phyloP scores from a whole-genome alignment of 306 rosid species.

The Gleditsia sinensis region DNA sequence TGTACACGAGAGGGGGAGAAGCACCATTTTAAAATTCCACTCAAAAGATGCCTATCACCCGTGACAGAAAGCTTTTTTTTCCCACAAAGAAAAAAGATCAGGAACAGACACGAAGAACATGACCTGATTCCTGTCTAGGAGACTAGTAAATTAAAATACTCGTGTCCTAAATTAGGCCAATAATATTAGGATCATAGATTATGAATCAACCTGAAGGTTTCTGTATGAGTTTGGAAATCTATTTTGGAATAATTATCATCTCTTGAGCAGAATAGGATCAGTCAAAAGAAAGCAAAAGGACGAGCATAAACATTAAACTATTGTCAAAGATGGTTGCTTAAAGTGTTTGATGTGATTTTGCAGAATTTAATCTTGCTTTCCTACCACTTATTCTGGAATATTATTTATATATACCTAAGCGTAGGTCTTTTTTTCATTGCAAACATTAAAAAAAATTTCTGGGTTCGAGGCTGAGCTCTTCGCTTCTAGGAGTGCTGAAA shows the following conservation, averaged over 20 bases:
- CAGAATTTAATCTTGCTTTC: conserved; percentile 91
- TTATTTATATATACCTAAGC: conserved; percentile 38
- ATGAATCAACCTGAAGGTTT: conserved; percentile 33
- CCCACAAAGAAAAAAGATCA: background rate
- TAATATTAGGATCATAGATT: conserved; percentile 23
- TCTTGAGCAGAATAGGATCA: conserved; percentile 39
- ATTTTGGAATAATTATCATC: conserved; percentile 41
- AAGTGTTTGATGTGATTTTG: conserved; percentile 65
- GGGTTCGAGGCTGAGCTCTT: too few species aligned
- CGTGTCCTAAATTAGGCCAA: conserved; percentile 40
- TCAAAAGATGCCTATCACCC: conserved; percentile 44
- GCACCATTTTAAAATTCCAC: conserved; percentile 40
- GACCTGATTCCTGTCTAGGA: background rate
- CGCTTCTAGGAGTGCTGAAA: conserved; percentile 20
- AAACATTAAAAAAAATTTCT: conserved; percentile 32
- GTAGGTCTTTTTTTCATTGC: conserved; percentile 28
- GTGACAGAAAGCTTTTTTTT: conserved; percentile 14
- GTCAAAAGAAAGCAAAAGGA: conserved; percentile 55
- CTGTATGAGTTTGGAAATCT: conserved; percentile 16
- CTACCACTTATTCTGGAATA: conserved; percentile 62
- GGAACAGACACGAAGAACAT: conserved; percentile 20
- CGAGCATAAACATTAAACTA: conserved; percentile 49
- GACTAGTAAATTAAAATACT: conserved; percentile 42
- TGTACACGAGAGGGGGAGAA: conserved; percentile 25
- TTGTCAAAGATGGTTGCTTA: conserved; percentile 61